Evolutionary conservation across 2,329 filamentous ascomycete genomes (phyloP), one percentile per base, ranked within the genome.

Genomic region (Paecilomyces dactylethromorphus): DNA sequence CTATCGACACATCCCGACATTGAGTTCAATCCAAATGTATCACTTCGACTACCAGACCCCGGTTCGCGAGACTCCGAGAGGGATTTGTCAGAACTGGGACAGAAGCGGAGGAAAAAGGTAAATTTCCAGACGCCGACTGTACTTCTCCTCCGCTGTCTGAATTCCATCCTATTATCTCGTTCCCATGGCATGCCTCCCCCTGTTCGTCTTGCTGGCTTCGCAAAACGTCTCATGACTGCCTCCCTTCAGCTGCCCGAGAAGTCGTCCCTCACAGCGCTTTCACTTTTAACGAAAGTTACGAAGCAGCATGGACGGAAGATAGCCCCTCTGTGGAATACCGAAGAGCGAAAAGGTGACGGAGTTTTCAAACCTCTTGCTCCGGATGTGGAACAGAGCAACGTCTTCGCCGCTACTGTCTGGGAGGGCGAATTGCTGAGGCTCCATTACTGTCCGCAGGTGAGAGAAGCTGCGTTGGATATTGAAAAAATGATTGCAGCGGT

Each of bases 41-140:
- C 89, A 12, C 80, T 91, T 12, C 86, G 88, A 68, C 82, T 92
- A 10, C 81, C 84, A 0, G 85, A 92, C 69, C 86, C 88, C 2
- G 79, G 86, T 66, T 74, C 72, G n/a, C 57, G 52, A 18, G 32
- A 60, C 24, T 13, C 49, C 8, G 15, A 59, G n/a, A 39, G 65
- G 50, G 57, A 56, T 33, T 51, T 63, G 73, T 60, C 67, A 77
- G 57, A 69, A 73, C 54, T 76, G 39, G 39, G n/a, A 54, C 62
- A 66, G 21, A 72, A 79, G 45, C 67, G 78, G 29, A 80, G 79
- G 68, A 87, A 86, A 71, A 94, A 90, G 73, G 86, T 99, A 78
- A 97, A 99, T 77, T 87, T 97, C 58, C 90, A 96, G 69, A 99
- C 94, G 0, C 96, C 92, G 0, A 94, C 92, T 1, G 92, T 97